Conservation (phyloP, 1,139 yeast species). For the Kodamaea plutei region DNA sequence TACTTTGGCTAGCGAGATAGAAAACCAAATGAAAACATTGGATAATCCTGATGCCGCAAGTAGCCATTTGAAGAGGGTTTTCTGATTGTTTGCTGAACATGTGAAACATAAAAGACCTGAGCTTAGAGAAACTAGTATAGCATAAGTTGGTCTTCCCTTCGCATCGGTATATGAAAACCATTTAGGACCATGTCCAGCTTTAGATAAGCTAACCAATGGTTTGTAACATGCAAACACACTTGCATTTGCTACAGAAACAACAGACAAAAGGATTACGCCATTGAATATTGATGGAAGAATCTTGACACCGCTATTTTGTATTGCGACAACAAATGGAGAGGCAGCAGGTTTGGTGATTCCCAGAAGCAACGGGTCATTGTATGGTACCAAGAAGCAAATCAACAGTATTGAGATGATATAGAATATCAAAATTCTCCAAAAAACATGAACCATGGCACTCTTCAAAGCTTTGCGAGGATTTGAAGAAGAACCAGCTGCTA, state of each 20-base stretch:
- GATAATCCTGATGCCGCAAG: constrained; percentile 38
- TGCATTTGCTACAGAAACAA: constrained; percentile 32
- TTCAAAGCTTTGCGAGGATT: constrained; percentile 21
- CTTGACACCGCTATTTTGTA: constrained; percentile 26
- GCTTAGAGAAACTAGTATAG: constrained; percentile 20
- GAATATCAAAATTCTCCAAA: constrained; percentile 21
- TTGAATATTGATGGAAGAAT: constrained; percentile 32
- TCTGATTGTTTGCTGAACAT: constrained; percentile 12
- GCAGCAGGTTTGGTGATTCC: constrained; percentile 25
- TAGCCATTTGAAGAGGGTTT: constrained; percentile 32
- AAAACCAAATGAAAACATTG: constrained; percentile 38
- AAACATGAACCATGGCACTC: constrained; percentile 22
- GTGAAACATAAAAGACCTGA: constrained; percentile 11
- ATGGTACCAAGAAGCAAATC: constrained; percentile 20
- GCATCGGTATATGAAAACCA: constrained; percentile 26
- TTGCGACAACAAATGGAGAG: constrained; percentile 14
- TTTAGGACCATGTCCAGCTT: constrained; percentile 31
- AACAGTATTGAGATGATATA: constrained; percentile 20
- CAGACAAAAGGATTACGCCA: constrained; percentile 29
- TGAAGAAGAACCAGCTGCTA: constrained; percentile 21
- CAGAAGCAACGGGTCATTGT: constrained; percentile 13
- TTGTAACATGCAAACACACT: constrained; percentile 32
- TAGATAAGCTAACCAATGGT: constrained; percentile 30
- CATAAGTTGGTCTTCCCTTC: constrained; percentile 28
- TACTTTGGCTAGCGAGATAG: constrained; percentile 19